These are phyloP conservation scores for Pichia cabralensis DNA, from an alignment of 805 yeast species.

Conservation along the genomic window DNA sequence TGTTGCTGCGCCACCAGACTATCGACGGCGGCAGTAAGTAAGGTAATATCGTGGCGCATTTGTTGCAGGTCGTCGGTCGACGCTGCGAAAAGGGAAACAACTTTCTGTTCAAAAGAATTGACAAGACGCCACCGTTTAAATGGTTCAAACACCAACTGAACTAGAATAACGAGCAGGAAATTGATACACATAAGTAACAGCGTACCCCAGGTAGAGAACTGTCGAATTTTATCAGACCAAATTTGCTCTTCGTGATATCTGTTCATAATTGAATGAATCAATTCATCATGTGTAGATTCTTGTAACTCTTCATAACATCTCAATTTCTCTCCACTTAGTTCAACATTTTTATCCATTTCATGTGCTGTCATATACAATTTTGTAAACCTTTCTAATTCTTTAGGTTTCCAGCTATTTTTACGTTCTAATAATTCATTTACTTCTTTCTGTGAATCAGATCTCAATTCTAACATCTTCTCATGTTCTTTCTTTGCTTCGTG, in stretches of 20 bases:
- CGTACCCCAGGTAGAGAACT: conserved; percentile 96
- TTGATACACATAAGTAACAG: conserved; percentile 83
- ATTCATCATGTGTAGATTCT: conserved; percentile 57
- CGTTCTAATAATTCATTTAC: conserved; percentile 82
- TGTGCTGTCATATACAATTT: conserved; percentile 75
- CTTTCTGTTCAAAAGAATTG: conserved; percentile 73
- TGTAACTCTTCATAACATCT: conserved; percentile 47
- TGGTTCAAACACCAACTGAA: conserved; percentile 87
- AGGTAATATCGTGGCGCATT: too few relatives aligned
- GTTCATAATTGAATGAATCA: conserved; percentile 70
- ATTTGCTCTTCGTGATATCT: conserved; percentile 95
- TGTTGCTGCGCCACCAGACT: too few relatives aligned
- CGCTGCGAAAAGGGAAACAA: too few relatives aligned
- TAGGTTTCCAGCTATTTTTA: conserved; percentile 70
- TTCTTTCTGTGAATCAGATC: conserved; percentile 69
- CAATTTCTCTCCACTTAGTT: conserved; percentile 36
- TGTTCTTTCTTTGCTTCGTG: conserved; percentile 40
- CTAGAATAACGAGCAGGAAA: conserved; percentile 62
- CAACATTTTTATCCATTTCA: conserved; percentile 51
- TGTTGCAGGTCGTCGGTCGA: too few relatives aligned
- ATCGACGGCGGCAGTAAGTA: too few relatives aligned
- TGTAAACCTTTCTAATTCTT: conserved; percentile 80
- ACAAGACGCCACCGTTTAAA: conserved; percentile 83
- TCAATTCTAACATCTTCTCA: conserved; percentile 47
- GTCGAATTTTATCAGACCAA: conserved; percentile 94